Evolutionary conservation across 495 filamentous ascomycete species (phyloP).

Genomic region (Acidomyces sp.): DNA sequence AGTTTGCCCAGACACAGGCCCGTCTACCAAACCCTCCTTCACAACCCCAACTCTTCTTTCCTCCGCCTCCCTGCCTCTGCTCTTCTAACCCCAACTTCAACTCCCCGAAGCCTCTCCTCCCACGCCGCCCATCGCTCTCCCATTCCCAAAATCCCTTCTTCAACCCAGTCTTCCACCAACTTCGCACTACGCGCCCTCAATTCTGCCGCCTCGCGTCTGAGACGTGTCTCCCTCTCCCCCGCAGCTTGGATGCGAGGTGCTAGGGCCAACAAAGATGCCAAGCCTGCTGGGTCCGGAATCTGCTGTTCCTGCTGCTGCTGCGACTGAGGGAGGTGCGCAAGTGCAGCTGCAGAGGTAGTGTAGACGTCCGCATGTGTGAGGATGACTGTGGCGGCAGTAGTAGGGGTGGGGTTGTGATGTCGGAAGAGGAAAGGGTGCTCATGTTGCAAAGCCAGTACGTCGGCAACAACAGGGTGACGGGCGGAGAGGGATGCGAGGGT

Average conservation of each 20-base stretch:
- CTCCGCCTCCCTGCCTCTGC: slow-evolving; percentile 34
- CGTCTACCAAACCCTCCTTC: no score
- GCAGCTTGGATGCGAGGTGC: slow-evolving; percentile 58
- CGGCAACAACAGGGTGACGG: slow-evolving; percentile 18
- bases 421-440: slow-evolving; percentile 48
- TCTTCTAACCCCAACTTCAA: slow-evolving; percentile 53
- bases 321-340: slow-evolving; percentile 69
- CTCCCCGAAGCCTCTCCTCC: slow-evolving; percentile 52
- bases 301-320: slow-evolving; percentile 36
- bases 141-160: slow-evolving; percentile 51
- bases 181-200: slow-evolving; percentile 59
- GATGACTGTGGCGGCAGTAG: slow-evolving; percentile 32
- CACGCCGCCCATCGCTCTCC: slow-evolving; percentile 62
- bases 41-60: slow-evolving; percentile 21
- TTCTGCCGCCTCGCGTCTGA: slow-evolving; percentile 57
- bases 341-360: slow-evolving; percentile 67
- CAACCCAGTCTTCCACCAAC: slow-evolving; percentile 70
- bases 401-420: slow-evolving; percentile 23
- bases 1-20: no score
- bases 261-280: slow-evolving; percentile 54
- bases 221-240: slow-evolving; percentile 51
- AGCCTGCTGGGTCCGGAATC: slow-evolving; percentile 26
- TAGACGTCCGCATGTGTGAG: slow-evolving; percentile 62
- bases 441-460: slow-evolving; percentile 34
- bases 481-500: slow-evolving; percentile 24